Conservation (phyloP, 1,139 yeast genomes). For the Candida freyschussii region DNA sequence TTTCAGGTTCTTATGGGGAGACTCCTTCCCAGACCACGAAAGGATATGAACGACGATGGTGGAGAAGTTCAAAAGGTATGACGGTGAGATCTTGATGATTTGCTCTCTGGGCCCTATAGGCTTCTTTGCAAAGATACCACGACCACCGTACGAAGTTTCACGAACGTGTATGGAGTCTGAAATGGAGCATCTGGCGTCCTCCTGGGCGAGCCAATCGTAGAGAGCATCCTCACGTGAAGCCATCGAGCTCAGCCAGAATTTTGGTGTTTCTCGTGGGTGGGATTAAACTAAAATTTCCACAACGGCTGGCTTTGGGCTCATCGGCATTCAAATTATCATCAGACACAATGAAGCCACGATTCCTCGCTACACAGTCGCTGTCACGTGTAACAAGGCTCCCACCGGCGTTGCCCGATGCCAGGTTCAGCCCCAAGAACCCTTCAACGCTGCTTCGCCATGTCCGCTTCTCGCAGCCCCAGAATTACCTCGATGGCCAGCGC, state of each 20-base stretch:
- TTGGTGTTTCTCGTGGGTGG: too few relatives aligned
- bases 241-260: too few relatives aligned
- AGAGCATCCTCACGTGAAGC: too few relatives aligned
- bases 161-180: conserved; percentile 19
- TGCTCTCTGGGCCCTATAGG: conserved; percentile 37
- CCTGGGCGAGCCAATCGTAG: conserved; percentile 6
- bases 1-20: conserved; percentile 25
- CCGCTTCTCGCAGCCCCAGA: conserved; percentile 52
- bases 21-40: conserved; percentile 27
- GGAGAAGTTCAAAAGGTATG: conserved; percentile 54
- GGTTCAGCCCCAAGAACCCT: conserved; percentile 27
- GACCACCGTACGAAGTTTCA: conserved; percentile 45
- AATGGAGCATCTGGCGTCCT: conserved; percentile 10
- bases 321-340: too few relatives aligned
- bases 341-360: too few relatives aligned
- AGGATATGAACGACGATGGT: conserved; percentile 45
- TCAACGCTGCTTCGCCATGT: conserved; percentile 50
- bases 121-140: conserved; percentile 51
- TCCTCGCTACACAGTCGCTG: too few relatives aligned
- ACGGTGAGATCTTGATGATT: conserved; percentile 53
- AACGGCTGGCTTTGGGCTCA: too few relatives aligned
- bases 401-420: too few relatives aligned
- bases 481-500: conserved; percentile 53
- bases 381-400: too few relatives aligned
- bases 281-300: too few relatives aligned